Evolutionary conservation across 345 rosid species (phyloP), one percentile per base, ranked within the genome.

Genomic region (Capsella bursapastoris): DNA sequence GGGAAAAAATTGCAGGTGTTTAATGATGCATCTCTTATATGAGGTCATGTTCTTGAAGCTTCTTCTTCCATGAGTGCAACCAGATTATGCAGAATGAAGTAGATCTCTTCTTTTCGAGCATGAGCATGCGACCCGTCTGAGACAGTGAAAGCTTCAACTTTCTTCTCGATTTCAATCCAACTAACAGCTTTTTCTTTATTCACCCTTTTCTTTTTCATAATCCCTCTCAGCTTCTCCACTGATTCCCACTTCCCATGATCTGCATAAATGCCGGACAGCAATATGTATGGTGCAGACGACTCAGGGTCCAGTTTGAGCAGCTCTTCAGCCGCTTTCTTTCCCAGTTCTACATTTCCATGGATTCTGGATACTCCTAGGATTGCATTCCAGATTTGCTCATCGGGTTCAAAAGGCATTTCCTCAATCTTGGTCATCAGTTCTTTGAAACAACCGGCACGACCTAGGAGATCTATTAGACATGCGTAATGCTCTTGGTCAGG

Each of bases 401-500:
- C 78, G 0, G 87, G 88, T 76, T 73, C 53, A 68, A 81, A 83
- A 51, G 84, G 89, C 86, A 86, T 85, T 62, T 57, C 79, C 60
- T 76, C 68, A 10, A 89, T 80, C 75, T 74, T 84, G 55, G 78
- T 67, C 57, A 83, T 79, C 82, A 90, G 78, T 58, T 79, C 80
- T 27, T 82, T 80, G 12, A 83, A 88, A 76, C 71, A 65, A 62
- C 92, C 90, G 7, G 85, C 89, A 77, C 84, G 87, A 7, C 89
- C 92, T 60, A 90, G 76, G 61, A 90, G 93, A 86, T 92, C 91
- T 40, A 88, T 80, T 79, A 92, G 74, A 80, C 92, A 90, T 4
- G 88, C 90, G 71, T 84, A 86, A 84, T 88, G 94, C 57, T 92
- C 92, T 64, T 84, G 88, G 78, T 85, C 79, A 1, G 91, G 92